A percentile compares a stretch with the other conserved stretches of the same genome.
phyloP scores from a whole-genome alignment of 345 rosid genomes.

The Pugionium cornutum region DNA sequence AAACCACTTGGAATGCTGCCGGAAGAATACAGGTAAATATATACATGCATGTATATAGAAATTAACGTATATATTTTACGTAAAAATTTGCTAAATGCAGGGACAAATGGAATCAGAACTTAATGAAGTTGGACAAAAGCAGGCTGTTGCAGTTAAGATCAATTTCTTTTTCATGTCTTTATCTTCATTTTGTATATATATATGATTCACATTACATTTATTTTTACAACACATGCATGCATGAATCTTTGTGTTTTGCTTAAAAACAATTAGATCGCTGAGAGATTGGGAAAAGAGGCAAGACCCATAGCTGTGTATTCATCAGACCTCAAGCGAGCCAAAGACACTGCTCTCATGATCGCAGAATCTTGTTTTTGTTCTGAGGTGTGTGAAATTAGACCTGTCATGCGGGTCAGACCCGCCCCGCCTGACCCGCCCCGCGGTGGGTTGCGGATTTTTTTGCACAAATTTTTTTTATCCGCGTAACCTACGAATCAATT shows the following conservation, averaged over 20 bases:
- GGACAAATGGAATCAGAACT: conserved; percentile 41
- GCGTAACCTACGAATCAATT: too few species aligned
- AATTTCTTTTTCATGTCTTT: not conserved
- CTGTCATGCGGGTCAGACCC: too few species aligned
- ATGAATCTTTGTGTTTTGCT: not conserved
- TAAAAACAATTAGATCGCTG: conserved; percentile 29
- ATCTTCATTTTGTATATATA: not conserved
- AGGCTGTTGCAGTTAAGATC: conserved; percentile 47
- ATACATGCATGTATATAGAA: not conserved
- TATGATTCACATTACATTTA: not conserved
- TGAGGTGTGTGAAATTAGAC: conserved; percentile 15
- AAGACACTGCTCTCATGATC: conserved; percentile 41
- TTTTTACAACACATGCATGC: not conserved
- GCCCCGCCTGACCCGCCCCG: too few species aligned
- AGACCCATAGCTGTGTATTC: conserved; percentile 39
- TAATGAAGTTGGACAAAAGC: conserved; percentile 44
- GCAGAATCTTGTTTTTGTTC: conserved; percentile 33
- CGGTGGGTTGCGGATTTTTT: too few species aligned
- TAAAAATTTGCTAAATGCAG: conserved; percentile 23
- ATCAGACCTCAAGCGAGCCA: conserved; percentile 42
- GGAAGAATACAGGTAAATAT: conserved; percentile 41
- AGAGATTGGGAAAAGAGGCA: conserved; percentile 37
- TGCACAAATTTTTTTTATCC: too few species aligned
- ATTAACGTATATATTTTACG: not conserved
- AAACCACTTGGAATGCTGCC: conserved; percentile 46